Conservation (phyloP, 2,329 filamentous ascomycete genomes). For the Pestalotiopsis sp. region DNA sequence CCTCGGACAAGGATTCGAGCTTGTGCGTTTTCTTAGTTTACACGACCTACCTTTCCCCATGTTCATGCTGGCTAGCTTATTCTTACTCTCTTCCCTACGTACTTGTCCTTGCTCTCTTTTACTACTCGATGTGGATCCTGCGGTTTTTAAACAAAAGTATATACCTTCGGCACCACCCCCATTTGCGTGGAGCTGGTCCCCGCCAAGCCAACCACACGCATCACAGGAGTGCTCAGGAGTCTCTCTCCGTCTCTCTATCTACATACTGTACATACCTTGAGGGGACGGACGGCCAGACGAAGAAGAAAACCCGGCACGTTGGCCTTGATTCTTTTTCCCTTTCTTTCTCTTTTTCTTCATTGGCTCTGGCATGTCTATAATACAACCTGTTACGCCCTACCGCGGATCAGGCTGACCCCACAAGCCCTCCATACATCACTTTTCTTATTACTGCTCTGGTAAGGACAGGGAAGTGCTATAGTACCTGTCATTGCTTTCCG, state of each 20-base stretch:
- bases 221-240: background rate
- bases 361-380: conserved; percentile 26
- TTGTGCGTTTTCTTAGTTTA: conserved; percentile 3
- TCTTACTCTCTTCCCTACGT: background rate
- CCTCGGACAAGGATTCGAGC: background rate
- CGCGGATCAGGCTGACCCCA: conserved; percentile 24
- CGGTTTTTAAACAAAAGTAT: background rate
- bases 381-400: conserved; percentile 24
- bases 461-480: background rate
- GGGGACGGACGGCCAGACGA: background rate
- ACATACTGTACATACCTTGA: background rate
- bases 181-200: background rate
- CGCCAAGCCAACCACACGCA: background rate
- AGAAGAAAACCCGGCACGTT: background rate
- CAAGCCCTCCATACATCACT: conserved; percentile 15
- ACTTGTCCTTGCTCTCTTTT: background rate
- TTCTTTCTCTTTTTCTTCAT: background rate
- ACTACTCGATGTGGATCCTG: background rate
- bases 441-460: conserved; percentile 21
- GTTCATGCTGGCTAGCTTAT: conserved; percentile 1
- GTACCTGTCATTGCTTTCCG: background rate
- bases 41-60: background rate
- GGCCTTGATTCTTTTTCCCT: background rate
- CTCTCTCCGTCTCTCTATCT: background rate
- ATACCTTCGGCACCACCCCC: background rate